Conservation (phyloP, 345 rosid genomes). For the Eucalyptus fibrosa region DNA sequence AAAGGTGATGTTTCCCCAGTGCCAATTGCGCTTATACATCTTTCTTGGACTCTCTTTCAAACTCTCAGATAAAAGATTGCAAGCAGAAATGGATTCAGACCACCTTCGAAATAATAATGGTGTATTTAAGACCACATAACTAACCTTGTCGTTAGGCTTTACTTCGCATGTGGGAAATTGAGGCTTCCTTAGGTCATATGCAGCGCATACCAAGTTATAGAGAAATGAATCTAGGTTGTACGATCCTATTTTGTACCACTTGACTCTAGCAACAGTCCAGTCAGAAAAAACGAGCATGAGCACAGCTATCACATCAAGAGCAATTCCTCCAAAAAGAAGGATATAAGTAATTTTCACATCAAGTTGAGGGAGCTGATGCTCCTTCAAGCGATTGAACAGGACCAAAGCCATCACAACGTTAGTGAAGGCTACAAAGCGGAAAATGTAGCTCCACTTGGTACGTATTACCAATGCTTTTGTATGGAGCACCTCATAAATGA, state of each 20-base stretch:
- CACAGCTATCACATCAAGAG: background rate
- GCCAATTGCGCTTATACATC: background rate
- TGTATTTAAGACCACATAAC: background rate
- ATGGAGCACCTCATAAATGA: background rate
- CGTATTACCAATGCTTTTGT: background rate
- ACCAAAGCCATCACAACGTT: background rate
- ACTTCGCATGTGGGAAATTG: background rate
- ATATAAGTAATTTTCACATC: background rate
- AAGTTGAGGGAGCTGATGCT: rapidly evolving
- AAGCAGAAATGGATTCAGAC: background rate
- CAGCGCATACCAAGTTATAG: background rate
- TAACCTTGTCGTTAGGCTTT: background rate
- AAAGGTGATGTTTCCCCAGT: background rate
- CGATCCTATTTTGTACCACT: background rate
- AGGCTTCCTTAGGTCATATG: background rate
- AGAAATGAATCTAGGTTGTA: background rate
- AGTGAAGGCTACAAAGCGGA: background rate
- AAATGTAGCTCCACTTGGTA: background rate
- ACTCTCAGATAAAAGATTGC: background rate
- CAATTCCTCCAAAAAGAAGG: background rate
- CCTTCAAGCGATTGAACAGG: background rate
- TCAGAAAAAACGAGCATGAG: background rate
- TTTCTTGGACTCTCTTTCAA: background rate
- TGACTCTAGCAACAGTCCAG: background rate
- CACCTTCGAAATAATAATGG: background rate